Percentiles rank a stretch among this genome's conserved stretches.
These are phyloP conservation scores for Cryptosporidium felis DNA, from an alignment of 169 alveolate genomes.

Conservation along the genomic window DNA sequence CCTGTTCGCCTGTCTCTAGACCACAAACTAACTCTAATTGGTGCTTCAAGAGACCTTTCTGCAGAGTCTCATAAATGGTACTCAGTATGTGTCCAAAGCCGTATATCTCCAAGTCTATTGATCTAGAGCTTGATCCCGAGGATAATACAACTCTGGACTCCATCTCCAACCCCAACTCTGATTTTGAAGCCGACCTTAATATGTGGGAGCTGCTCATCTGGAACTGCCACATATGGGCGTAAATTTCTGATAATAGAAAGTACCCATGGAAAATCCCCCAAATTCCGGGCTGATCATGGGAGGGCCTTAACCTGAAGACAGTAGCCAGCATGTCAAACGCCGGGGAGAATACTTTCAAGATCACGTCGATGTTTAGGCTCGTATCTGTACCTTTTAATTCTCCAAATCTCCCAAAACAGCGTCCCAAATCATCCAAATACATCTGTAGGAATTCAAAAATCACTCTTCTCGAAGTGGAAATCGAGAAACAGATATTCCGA, in stretches of 20 bases:
- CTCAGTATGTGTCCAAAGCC: constrained; percentile 4
- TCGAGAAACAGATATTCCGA: no score
- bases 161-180: no score
- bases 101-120: neutral
- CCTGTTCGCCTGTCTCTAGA: no score
- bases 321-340: neutral
- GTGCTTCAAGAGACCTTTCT: neutral
- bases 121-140: no score
- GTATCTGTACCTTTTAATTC: neutral
- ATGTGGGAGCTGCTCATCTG: no score
- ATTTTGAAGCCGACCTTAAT: no score
- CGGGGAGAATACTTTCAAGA: constrained; percentile 8
- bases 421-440: neutral
- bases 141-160: no score
- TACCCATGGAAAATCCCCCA: constrained; percentile 43
- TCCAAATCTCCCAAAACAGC: neutral
- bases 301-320: constrained; percentile 10
- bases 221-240: constrained; percentile 28
- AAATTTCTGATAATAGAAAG: neutral
- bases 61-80: neutral
- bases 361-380: neutral
- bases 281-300: neutral
- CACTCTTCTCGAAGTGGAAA: neutral
- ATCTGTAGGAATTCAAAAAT: neutral
- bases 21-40: neutral